Evolutionary conservation across 2,329 filamentous ascomycete species (phyloP).

Genomic region (Nigrograna mackinnonii): DNA sequence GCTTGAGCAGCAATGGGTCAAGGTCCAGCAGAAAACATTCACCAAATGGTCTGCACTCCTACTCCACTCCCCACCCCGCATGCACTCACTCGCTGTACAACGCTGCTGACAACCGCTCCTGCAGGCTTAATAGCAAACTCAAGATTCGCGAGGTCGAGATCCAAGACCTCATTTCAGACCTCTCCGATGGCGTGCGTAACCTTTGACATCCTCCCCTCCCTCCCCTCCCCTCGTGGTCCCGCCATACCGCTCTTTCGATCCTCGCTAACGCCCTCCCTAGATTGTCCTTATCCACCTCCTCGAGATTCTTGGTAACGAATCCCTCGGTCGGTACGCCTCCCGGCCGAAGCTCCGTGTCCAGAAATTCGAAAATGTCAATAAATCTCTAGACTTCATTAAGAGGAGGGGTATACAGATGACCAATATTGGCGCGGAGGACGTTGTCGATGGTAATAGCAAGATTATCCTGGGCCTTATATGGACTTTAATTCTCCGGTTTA

Average conservation of each 20-base stretch:
- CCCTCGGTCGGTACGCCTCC: constrained; percentile 93
- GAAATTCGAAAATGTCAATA: constrained; percentile 97
- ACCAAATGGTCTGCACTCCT: constrained; percentile 78
- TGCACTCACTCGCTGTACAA: constrained; percentile 9
- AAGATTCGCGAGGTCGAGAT: constrained; percentile 77
- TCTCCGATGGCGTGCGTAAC: constrained; percentile 85
- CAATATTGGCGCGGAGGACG: constrained; percentile 97
- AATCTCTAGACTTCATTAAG: constrained; percentile 91
- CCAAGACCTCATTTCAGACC: constrained; percentile 83
- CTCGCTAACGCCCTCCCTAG: constrained; percentile 49
- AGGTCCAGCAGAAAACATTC: constrained; percentile 97
- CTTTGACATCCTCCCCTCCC: constrained; percentile 6
- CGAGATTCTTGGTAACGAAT: constrained; percentile 93
- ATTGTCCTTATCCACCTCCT: constrained; percentile 95
- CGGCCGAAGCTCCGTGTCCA: constrained; percentile 96
- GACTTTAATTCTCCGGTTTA: constrained; percentile 97
- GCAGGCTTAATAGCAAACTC: constrained; percentile 94
- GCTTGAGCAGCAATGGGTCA: constrained; percentile 67
- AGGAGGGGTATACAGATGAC: constrained; percentile 92
- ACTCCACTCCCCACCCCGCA: constrained; percentile 11
- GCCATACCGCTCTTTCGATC: constrained; percentile 7
- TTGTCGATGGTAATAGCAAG: constrained; percentile 96
- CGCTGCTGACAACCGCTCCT: constrained; percentile 23
- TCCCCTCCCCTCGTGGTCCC: constrained; percentile 1
- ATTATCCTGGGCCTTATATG: constrained; percentile 97